Percentiles rank a stretch among this genome's conserved stretches.
phyloP scores from a whole-genome alignment of 495 filamentous ascomycete genomes.

The Hypoxylon fragiforme region DNA sequence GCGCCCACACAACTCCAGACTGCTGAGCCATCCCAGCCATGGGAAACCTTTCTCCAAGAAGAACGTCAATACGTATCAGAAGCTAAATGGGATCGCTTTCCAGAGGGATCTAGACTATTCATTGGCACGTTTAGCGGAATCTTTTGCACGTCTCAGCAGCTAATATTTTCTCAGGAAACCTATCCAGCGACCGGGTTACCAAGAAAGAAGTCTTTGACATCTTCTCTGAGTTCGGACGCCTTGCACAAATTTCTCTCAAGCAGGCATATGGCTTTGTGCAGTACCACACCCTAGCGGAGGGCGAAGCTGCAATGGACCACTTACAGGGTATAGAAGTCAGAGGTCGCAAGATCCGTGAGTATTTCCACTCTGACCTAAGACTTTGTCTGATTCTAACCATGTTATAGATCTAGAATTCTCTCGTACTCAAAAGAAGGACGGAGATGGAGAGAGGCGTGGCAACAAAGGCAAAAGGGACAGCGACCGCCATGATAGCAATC shows the following conservation, averaged over 20 bases:
- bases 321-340: slow-evolving; percentile 79
- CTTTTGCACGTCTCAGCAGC: not conserved
- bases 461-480: slow-evolving; percentile 48
- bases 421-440: slow-evolving; percentile 79
- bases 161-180: slow-evolving; percentile 67
- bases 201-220: slow-evolving; percentile 91
- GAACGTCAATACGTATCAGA: slow-evolving; percentile 82
- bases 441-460: slow-evolving; percentile 48
- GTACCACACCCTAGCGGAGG: slow-evolving; percentile 76
- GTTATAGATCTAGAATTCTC: slow-evolving; percentile 87
- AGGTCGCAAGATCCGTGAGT: slow-evolving; percentile 91
- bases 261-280: slow-evolving; percentile 97
- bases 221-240: slow-evolving; percentile 81
- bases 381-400: slow-evolving; percentile 14
- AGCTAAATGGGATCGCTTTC: slow-evolving; percentile 93
- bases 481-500: slow-evolving; percentile 42
- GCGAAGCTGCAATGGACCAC: slow-evolving; percentile 68
- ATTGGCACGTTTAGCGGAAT: slow-evolving; percentile 67
- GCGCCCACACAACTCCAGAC: slow-evolving; percentile 1
- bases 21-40: slow-evolving; percentile 72
- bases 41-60: slow-evolving; percentile 79
- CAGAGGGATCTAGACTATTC: slow-evolving; percentile 81
- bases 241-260: slow-evolving; percentile 96
- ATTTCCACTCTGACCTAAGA: not conserved
- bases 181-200: slow-evolving; percentile 88